A percentile compares a stretch with the other conserved stretches of the same genome.
Conservation (phyloP, 768 basidiomycete genomes). For the Psilocybe subaeruginosa region DNA sequence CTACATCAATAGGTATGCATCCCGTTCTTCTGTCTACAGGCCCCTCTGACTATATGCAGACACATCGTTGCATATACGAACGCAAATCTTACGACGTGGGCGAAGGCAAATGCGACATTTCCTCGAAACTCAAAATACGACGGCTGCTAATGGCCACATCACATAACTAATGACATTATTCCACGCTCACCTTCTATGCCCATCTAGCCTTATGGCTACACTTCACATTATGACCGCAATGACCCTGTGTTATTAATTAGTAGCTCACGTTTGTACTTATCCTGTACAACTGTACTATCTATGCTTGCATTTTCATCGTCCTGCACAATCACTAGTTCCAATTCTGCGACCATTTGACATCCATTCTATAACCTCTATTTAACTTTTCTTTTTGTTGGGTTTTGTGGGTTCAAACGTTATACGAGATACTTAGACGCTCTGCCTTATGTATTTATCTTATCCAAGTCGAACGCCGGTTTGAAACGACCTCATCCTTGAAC, state of each 20-base stretch:
- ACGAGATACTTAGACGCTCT: neutral
- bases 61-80: slow-evolving; percentile 66
- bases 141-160: slow-evolving; percentile 35
- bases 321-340: neutral
- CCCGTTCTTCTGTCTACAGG: neutral
- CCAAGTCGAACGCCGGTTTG: neutral
- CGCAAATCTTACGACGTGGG: slow-evolving; percentile 88
- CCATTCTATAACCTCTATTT: slow-evolving; percentile 3
- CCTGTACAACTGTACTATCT: slow-evolving; percentile 12
- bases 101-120: slow-evolving; percentile 70
- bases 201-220: neutral
- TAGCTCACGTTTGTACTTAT: slow-evolving; percentile 15
- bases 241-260: slow-evolving; percentile 10
- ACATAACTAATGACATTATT: neutral
- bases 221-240: slow-evolving; percentile 11
- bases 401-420: neutral
- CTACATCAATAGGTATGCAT: slow-evolving; percentile 70
- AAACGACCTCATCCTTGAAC: too few relatives aligned
- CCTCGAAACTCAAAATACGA: slow-evolving; percentile 64
- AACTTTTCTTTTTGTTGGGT: neutral
- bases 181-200: slow-evolving; percentile 1
- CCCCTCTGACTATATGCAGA: slow-evolving; percentile 22
- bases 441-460: neutral
- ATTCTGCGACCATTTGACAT: neutral
- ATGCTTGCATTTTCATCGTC: slow-evolving; percentile 5